phyloP scores from a whole-genome alignment of 2,329 filamentous ascomycete genomes.

The Ophiostoma fasciatum region DNA sequence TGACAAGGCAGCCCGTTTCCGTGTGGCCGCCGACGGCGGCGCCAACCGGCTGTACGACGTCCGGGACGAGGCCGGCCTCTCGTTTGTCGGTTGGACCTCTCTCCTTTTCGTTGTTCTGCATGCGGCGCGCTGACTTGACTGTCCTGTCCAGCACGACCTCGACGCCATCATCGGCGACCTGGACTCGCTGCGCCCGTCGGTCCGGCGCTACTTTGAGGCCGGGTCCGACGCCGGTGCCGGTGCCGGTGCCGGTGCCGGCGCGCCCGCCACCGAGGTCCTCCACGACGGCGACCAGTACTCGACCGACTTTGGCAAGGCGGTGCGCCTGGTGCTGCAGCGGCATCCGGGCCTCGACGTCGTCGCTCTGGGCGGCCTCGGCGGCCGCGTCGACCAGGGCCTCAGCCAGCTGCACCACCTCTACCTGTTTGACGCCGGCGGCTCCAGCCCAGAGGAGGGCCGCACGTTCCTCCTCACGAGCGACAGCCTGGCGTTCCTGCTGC shows the following conservation, averaged over 20 bases:
- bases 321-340: slow-evolving; percentile 37
- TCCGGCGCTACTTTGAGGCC: slow-evolving; percentile 49
- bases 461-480: slow-evolving; percentile 71
- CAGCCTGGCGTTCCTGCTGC: slow-evolving; percentile 72
- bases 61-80: slow-evolving; percentile 7
- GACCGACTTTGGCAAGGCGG: slow-evolving; percentile 83
- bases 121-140: too few relatives aligned
- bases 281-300: slow-evolving; percentile 68
- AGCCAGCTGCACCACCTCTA: slow-evolving; percentile 80
- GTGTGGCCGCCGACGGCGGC: slow-evolving; percentile 80
- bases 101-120: neutral
- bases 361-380: slow-evolving; percentile 70
- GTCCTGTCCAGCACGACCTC: slow-evolving; percentile 30
- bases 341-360: slow-evolving; percentile 44
- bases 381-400: slow-evolving; percentile 83
- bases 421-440: slow-evolving; percentile 40
- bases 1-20: slow-evolving; percentile 5
- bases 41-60: slow-evolving; percentile 57
- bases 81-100: slow-evolving; percentile 22
- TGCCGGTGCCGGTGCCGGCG: slow-evolving; percentile 24
- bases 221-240: slow-evolving; percentile 23
- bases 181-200: slow-evolving; percentile 57
- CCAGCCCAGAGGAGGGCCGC: slow-evolving; percentile 34
- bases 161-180: slow-evolving; percentile 77
- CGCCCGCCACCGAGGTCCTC: slow-evolving; percentile 41